Conservation (phyloP, 2,329 filamentous ascomycete genomes). For the Fusarium sp. region DNA sequence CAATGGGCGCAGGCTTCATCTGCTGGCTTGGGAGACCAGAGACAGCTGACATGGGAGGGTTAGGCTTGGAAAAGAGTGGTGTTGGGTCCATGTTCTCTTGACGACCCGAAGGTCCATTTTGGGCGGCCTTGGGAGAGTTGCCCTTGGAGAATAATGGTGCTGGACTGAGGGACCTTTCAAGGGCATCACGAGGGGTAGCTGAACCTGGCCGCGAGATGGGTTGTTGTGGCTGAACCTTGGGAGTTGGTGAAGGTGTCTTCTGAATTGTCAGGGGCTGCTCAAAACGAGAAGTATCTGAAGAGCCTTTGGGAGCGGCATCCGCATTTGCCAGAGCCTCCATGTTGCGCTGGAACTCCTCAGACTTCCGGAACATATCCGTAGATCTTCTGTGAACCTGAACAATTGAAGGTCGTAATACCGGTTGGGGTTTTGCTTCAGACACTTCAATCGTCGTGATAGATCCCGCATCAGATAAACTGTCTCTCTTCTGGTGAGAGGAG, state of each 20-base stretch:
- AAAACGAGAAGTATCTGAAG: conserved; percentile 9
- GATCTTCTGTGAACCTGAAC: conserved; percentile 38
- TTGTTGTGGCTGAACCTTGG: conserved; percentile 13
- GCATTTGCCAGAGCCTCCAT: conserved; percentile 14
- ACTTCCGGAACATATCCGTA: conserved; percentile 29
- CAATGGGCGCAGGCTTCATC: background rate
- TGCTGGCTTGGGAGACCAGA: conserved; percentile 6
- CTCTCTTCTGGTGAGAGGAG: conserved; percentile 27
- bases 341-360: conserved; percentile 16
- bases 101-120: background rate
- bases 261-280: background rate
- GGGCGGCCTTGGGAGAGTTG: conserved; percentile 5
- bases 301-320: conserved; percentile 15
- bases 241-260: background rate
- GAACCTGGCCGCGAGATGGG: background rate
- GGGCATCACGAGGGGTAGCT: background rate
- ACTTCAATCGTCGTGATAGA: conserved; percentile 42
- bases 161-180: background rate
- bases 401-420: conserved; percentile 39
- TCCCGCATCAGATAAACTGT: conserved; percentile 38
- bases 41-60: conserved; percentile 4
- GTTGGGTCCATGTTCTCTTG: conserved; percentile 1
- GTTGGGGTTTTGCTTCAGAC: conserved; percentile 38
- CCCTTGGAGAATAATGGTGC: conserved; percentile 21
- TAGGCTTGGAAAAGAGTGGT: conserved; percentile 6